These are phyloP conservation scores for Cladosporium sp. DNA, from an alignment of 2,329 filamentous ascomycete species.

Conservation along the genomic window DNA sequence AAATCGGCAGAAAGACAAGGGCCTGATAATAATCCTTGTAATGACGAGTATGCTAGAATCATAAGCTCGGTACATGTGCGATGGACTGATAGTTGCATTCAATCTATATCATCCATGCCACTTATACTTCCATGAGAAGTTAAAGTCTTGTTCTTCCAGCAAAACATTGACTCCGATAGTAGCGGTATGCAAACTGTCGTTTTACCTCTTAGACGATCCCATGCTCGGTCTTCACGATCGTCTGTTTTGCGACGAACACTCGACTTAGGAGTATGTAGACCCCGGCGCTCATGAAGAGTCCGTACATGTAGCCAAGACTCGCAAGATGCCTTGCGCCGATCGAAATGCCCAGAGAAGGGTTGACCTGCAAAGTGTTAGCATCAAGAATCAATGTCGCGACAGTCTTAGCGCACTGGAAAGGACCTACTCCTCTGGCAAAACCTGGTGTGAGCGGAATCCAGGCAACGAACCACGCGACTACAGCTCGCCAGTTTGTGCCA, in stretches of 20 bases:
- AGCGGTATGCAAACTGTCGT: neutral
- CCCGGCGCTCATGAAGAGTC: slow-evolving; percentile 21
- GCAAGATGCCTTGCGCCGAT: slow-evolving; percentile 24
- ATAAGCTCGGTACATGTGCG: no score
- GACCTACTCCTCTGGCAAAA: slow-evolving; percentile 25
- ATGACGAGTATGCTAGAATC: no score
- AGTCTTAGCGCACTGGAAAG: neutral
- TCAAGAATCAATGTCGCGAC: slow-evolving; percentile 1
- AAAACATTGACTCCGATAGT: no score
- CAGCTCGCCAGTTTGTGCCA: slow-evolving; percentile 31
- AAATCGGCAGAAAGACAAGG: no score
- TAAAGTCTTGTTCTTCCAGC: no score
- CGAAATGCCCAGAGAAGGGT: slow-evolving; percentile 17
- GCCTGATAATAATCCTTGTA: no score
- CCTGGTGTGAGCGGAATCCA: slow-evolving; percentile 28
- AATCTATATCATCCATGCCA: no score
- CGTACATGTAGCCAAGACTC: slow-evolving; percentile 27
- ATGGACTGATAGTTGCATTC: no score
- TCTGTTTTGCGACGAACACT: neutral
- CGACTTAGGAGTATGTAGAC: slow-evolving; percentile 1
- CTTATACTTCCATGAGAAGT: no score
- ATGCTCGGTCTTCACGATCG: neutral
- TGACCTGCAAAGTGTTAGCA: slow-evolving; percentile 19
- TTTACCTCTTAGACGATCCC: neutral
- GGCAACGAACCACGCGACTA: slow-evolving; percentile 26